Evolutionary conservation across 148 eudicot species (phyloP).

Genomic region (Rheum nobile): DNA sequence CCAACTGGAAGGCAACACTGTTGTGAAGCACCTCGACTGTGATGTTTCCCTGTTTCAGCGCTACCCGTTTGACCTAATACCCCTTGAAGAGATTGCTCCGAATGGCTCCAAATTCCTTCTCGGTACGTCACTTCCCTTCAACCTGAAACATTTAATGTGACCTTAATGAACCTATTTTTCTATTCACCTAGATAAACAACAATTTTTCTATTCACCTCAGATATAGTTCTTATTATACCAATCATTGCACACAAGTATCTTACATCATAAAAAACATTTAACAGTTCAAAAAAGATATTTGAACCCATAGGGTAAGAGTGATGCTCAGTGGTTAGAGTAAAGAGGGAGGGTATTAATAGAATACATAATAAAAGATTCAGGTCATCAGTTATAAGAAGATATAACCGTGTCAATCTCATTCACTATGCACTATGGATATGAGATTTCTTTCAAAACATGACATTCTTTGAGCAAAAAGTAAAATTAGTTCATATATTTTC

Average conservation of each 20-base stretch:
- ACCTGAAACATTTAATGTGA: too few species aligned
- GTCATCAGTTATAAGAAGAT: not conserved
- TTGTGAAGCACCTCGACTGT: too few species aligned
- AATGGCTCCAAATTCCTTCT: too few species aligned
- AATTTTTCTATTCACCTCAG: not conserved
- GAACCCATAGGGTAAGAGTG: not conserved
- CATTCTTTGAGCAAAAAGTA: not conserved
- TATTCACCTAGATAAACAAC: not conserved
- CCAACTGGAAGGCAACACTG: too few species aligned
- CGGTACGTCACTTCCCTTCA: too few species aligned
- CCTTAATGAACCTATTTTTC: too few species aligned
- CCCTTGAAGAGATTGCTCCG: too few species aligned
- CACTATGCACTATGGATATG: not conserved
- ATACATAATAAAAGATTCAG: too few species aligned
- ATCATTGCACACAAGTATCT: not conserved
- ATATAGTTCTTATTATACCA: too few species aligned
- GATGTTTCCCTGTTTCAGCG: too few species aligned
- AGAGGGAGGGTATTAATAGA: not conserved
- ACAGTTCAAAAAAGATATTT: not conserved
- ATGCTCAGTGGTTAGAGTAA: not conserved
- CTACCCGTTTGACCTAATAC: too few species aligned
- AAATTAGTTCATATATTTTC: not conserved
- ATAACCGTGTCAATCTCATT: not conserved
- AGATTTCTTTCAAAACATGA: not conserved
- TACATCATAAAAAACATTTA: not conserved